Conservation (phyloP, 129 eudicot species). For the Tanacetum coccineum region DNA sequence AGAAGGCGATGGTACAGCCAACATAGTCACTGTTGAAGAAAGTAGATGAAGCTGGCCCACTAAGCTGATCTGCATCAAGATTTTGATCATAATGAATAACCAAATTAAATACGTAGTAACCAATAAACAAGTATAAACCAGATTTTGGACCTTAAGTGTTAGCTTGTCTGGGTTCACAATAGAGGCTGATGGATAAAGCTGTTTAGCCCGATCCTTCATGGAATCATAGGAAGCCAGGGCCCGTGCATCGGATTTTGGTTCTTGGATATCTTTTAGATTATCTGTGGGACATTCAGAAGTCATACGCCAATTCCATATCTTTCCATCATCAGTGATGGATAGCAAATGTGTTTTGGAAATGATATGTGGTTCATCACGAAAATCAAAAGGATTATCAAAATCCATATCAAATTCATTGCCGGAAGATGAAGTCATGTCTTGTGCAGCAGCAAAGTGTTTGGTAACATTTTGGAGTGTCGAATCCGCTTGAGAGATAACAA, state of each 20-base stretch:
- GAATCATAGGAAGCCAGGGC: constrained; percentile 29
- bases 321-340: constrained; percentile 95
- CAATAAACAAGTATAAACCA: neutral
- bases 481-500: constrained; percentile 68
- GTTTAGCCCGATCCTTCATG: constrained; percentile 21
- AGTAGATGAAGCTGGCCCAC: constrained; percentile 96
- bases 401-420: constrained; percentile 64
- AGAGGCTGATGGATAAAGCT: constrained; percentile 26
- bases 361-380: constrained; percentile 56
- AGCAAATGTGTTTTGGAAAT: constrained; percentile 67
- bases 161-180: constrained; percentile 42
- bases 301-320: constrained; percentile 92
- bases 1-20: constrained; percentile 98
- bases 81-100: constrained; percentile 9
- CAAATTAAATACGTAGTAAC: neutral
- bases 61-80: constrained; percentile 55
- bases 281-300: constrained; percentile 63
- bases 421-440: constrained; percentile 27
- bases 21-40: constrained; percentile 78
- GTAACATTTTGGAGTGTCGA: constrained; percentile 61
- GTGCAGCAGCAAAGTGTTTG: constrained; percentile 54
- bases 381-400: constrained; percentile 78
- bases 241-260: constrained; percentile 31
- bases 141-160: constrained; percentile 59
- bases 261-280: constrained; percentile 36